Evolutionary conservation across 352 stramenopile genomes (phyloP).

Genomic region (Phytophthora macrochlamydospora): DNA sequence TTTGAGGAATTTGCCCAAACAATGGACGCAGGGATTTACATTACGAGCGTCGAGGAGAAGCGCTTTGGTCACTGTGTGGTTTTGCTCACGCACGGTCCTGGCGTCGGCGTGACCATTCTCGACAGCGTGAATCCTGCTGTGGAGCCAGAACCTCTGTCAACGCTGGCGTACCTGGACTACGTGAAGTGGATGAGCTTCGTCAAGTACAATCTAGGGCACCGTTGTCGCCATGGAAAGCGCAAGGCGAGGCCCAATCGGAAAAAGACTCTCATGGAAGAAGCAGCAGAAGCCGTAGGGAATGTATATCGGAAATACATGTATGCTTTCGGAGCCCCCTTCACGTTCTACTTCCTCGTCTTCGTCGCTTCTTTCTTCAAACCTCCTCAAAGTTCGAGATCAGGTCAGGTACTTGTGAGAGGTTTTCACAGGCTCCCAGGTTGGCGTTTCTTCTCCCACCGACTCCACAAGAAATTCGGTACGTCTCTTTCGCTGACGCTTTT

Average conservation of each 20-base stretch:
- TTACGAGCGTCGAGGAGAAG: conserved; percentile 1
- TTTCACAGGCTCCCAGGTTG: conserved; percentile 1
- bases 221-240: conserved; percentile 5
- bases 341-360: not conserved
- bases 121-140: not conserved
- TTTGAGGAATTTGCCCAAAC: not conserved
- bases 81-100: not conserved
- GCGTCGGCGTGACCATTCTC: not conserved
- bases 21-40: not conserved
- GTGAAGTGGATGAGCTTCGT: conserved; percentile 4
- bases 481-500: not conserved
- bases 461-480: not conserved
- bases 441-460: not conserved
- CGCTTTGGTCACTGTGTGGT: conserved; percentile 5
- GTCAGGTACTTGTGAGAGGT: conserved; percentile 5
- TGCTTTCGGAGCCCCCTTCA: not conserved
- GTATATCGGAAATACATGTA: not conserved
- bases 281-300: not conserved
- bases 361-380: not conserved
- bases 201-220: not conserved
- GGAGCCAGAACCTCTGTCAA: not conserved
- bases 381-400: conserved; percentile 6
- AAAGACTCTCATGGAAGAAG: not conserved
- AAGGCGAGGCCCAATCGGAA: conserved; percentile 1
- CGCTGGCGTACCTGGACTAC: not conserved